phyloP scores from a whole-genome alignment of 441 rosid genomes.

The Heliophila coronopifolia region DNA sequence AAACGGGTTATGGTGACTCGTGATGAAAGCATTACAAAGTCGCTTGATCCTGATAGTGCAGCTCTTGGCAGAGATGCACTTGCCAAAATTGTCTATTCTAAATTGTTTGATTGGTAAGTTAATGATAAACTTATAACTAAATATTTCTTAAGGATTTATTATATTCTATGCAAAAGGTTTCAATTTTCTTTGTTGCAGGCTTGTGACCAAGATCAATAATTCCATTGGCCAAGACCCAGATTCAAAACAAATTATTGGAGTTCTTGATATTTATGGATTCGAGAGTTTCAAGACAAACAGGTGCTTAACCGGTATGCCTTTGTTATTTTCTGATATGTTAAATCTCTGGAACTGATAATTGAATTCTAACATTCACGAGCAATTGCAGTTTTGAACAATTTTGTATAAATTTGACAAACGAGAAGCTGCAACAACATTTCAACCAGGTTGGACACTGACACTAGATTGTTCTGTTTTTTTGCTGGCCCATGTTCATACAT shows the following conservation, averaged over 20 bases:
- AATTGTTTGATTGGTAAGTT: constrained; percentile 89
- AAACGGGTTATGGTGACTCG: constrained; percentile 95
- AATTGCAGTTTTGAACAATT: constrained; percentile 70
- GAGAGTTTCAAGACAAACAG: constrained; percentile 99
- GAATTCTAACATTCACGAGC: background rate
- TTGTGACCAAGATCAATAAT: constrained; percentile 73
- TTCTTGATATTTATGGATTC: constrained; percentile 78
- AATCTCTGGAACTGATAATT: constrained; percentile 12
- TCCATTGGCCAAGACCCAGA: constrained; percentile 89
- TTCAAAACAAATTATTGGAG: constrained; percentile 80
- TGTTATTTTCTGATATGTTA: constrained; percentile 41
- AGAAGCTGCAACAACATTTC: constrained; percentile 79
- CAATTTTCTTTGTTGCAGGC: constrained; percentile 43
- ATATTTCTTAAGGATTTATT: background rate
- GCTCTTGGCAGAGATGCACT: constrained; percentile 84
- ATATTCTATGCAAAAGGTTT: constrained; percentile 4
- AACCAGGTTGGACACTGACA: constrained; percentile 51
- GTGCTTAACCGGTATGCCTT: constrained; percentile 95
- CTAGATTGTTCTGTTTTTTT: constrained; percentile 5
- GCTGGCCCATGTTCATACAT: background rate
- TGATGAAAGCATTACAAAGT: constrained; percentile 87
- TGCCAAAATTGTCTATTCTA: constrained; percentile 82
- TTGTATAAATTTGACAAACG: constrained; percentile 78
- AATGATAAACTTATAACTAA: background rate
- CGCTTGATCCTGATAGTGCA: constrained; percentile 81